These are phyloP conservation scores for Skeletonema menzelii DNA, from an alignment of 108 stramenopile genomes.

Conservation along the genomic window DNA sequence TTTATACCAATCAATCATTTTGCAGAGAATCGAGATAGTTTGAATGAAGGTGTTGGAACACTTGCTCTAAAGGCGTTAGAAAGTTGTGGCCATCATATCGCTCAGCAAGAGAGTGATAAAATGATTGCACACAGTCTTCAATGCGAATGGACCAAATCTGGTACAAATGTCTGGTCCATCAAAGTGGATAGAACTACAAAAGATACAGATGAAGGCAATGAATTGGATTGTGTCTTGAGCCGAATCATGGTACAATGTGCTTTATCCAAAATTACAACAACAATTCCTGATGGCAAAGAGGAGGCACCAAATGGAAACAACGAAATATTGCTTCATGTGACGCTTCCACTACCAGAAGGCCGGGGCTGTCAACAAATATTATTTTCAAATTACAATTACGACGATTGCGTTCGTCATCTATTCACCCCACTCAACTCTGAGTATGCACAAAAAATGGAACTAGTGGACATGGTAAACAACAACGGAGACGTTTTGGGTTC, in stretches of 20 bases:
- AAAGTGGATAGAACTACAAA: background rate
- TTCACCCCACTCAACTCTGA: slow-evolving; percentile 8
- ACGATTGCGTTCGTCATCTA: slow-evolving; percentile 5
- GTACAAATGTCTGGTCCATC: background rate
- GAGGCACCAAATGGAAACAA: background rate
- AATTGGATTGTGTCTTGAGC: slow-evolving; percentile 21
- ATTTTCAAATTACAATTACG: background rate
- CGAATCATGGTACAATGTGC: slow-evolving; percentile 36
- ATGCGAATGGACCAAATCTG: background rate
- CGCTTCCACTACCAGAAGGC: slow-evolving; percentile 10
- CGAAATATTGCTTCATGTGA: slow-evolving; percentile 14
- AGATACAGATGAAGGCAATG: background rate
- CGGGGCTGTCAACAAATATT: slow-evolving; percentile 3
- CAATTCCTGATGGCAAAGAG: background rate
- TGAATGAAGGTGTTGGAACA: background rate
- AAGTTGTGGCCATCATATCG: background rate
- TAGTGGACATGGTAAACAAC: slow-evolving; percentile 41
- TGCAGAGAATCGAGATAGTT: background rate
- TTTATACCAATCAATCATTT: background rate
- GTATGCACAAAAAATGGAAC: slow-evolving; percentile 15
- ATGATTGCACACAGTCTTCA: background rate
- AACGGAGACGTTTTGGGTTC: slow-evolving; percentile 29
- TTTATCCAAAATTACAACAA: background rate
- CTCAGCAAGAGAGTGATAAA: background rate
- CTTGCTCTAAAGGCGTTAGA: background rate